Base-by-base conservation (phyloP, 345 rosid species). In the Aegle marmelos region DNA sequence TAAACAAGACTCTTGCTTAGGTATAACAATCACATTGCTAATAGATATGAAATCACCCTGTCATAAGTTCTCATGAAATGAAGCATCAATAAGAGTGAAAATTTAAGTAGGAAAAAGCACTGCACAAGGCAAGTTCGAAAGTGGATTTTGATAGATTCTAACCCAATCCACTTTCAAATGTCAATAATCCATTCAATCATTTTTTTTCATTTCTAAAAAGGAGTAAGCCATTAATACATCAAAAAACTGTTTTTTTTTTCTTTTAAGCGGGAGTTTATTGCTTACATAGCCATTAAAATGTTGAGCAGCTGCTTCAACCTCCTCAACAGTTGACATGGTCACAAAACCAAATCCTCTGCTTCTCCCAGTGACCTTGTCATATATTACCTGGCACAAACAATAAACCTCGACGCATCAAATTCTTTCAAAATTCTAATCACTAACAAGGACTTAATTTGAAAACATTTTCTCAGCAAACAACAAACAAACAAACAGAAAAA, bases 301-400 rank as follows among this genome's bases (percentile, higher is more conserved):
- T 81, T 87, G 88, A 59, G 82, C 91, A 73, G 97, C 98, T 24
- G 91, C 88, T 84, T 90, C 87, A 82, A 84, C 98, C 84, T 94
- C 98, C 83, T 91, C 86, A 8, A 14, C 58, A 9, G 88, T 75
- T 0, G 97, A 90, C 99, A 96, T 96, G 68, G 98, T 96, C 82
- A 96, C 99, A 73, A 96, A 96, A 54, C 93, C 99, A 76, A 96
- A 96, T 62, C 99, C 99, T 78, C 99, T 88, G 89, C 98, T 96
- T 83, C 99, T 83, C 45, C 99, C 98, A 60, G 98, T 92, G 56
- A 85, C 83, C 86, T 92, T 96, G 82, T 96, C 97, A 82, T 96
- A 96, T 53, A 94, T 96, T 4, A 96, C 98, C 99, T 96, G 80
- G 75, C 83, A 82, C 68, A 85, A 72, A 31, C 70, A 82, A 36